Evolutionary conservation across 2,329 filamentous ascomycete species (phyloP).

Genomic region (Fonsecaea monophora): DNA sequence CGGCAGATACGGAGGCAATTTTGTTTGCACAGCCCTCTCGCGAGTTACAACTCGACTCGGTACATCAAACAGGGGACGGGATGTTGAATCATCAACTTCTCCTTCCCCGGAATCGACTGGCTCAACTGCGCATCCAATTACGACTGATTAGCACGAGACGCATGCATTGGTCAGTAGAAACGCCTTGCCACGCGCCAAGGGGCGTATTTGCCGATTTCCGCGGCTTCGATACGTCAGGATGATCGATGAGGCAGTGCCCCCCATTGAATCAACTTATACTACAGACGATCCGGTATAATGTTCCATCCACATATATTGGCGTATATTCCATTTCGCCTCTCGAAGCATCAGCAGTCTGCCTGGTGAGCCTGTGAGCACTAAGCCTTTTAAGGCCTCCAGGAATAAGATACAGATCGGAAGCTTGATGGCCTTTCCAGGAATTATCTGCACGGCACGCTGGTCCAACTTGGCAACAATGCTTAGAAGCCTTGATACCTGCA

Average conservation of each 20-base stretch:
- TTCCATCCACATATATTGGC: neutral
- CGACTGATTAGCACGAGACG: too few relatives aligned
- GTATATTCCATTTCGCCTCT: neutral
- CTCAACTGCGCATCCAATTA: neutral
- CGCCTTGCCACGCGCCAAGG: conserved; percentile 3
- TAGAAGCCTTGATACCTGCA: conserved; percentile 3
- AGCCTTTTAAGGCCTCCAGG: neutral
- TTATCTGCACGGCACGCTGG: neutral
- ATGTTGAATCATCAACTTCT: conserved; percentile 10
- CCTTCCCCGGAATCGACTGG: conserved; percentile 4
- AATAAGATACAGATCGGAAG: neutral
- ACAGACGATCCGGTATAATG: neutral
- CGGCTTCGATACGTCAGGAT: conserved; percentile 2
- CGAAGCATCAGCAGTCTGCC: conserved; percentile 2
- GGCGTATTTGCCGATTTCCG: neutral
- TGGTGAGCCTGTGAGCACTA: conserved; percentile 8
- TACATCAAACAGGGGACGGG: neutral
- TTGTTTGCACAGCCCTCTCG: neutral
- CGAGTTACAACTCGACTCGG: neutral
- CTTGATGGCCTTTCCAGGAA: conserved; percentile 13
- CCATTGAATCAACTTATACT: neutral
- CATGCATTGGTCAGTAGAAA: conserved; percentile 3
- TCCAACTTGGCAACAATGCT: conserved; percentile 16
- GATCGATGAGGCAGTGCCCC: conserved; percentile 13
- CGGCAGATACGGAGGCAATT: neutral